These are phyloP conservation scores for Ochetophila trinervis DNA, from an alignment of 306 rosid species.

Conservation along the genomic window DNA sequence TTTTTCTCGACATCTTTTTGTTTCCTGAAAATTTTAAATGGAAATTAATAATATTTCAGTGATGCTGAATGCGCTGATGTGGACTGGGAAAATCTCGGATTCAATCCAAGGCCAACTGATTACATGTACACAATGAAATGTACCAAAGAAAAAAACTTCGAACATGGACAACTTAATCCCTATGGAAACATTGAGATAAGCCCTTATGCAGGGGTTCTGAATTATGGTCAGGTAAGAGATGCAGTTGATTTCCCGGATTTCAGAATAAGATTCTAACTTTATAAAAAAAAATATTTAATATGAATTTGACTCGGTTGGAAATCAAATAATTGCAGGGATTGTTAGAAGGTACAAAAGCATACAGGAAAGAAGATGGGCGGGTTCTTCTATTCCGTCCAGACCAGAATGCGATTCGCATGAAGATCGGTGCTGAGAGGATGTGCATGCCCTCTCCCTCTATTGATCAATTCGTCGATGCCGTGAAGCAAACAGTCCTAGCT, in stretches of 20 bases:
- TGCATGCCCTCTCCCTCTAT: slow-evolving; percentile 79
- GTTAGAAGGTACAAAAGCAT: slow-evolving; percentile 87
- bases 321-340: slow-evolving; percentile 46
- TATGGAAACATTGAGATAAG: slow-evolving; percentile 68
- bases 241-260: background rate
- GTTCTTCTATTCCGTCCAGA: slow-evolving; percentile 78
- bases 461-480: slow-evolving; percentile 63
- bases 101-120: slow-evolving; percentile 67
- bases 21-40: background rate
- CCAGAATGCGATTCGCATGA: slow-evolving; percentile 69
- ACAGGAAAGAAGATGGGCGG: slow-evolving; percentile 64
- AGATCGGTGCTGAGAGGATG: slow-evolving; percentile 75
- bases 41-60: slow-evolving; percentile 14
- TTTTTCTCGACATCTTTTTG: background rate
- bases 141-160: slow-evolving; percentile 35
- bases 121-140: slow-evolving; percentile 65
- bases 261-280: too few relatives aligned
- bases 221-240: slow-evolving; percentile 78
- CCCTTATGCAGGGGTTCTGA: slow-evolving; percentile 83
- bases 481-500: slow-evolving; percentile 64
- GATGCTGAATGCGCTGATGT: slow-evolving; percentile 51
- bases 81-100: slow-evolving; percentile 82
- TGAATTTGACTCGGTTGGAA: too few relatives aligned
- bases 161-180: slow-evolving; percentile 47
- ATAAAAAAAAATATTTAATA: too few relatives aligned